Base-by-base conservation (phyloP, 1,139 yeast species). In the Hyphopichia khmerensis region DNA sequence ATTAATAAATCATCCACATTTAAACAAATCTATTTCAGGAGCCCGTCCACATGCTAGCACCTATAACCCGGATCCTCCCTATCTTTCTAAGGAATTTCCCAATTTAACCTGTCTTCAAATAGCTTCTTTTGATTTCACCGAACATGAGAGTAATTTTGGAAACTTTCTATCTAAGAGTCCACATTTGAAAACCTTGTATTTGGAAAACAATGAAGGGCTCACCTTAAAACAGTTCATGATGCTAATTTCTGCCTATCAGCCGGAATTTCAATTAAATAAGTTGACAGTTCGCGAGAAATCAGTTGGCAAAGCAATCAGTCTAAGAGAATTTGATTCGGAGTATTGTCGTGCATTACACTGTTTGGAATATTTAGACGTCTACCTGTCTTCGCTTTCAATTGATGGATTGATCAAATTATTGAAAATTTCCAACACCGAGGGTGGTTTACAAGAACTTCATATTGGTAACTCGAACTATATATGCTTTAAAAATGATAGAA, bases 121-220 rank as follows among this genome's bases (percentile, higher is more conserved):
- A 2, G 65, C 57, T 1, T 63, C 66, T 10, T 68, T 57, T 48
- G 71, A 67, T 43, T 69, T 70, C 43, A 46, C 48, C 3, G 59
- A 61, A 41, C 46, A 48, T 24, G 55, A 64, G 16, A 69, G 64
- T 10, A 43, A 41, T 7, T 59, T 70, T 27, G 73, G 73, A 3
- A 51, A 53, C 2, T 67, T 69, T 38, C 45, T 70, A n/a, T 39
- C 55, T 2, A 47, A 42, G 1, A 43, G 58, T 4, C 47, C 52
- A 0, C 40, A 51, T 3, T 49, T 72, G 15, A 52, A 43, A 27
- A 55, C 46, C 10, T 27, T 72, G 4, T 56, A 57, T 26, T 48
- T 72, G 32, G 78, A 72, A 45, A 67, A 71, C 43, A 71, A 71
- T 48, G 46, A 48, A 4, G 58, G 56, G 30, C 54, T 72, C 27